Evolutionary conservation across 495 filamentous ascomycete species (phyloP), one percentile per base, ranked within the genome.

Genomic region (Hypomontagnella monticulosa): DNA sequence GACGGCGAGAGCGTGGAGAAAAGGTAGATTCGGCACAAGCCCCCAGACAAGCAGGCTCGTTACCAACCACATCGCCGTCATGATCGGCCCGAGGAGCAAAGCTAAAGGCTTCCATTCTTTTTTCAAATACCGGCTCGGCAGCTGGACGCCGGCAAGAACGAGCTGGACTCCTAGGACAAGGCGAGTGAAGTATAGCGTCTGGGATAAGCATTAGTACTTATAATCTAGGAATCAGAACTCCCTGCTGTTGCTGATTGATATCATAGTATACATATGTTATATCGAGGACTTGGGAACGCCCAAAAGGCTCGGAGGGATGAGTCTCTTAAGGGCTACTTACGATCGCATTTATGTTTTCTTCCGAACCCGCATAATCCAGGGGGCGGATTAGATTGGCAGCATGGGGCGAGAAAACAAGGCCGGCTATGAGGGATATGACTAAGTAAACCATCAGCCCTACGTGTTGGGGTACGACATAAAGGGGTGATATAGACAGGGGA

Each of bases 151-250:
- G 4, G 93, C 92, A 7, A 97, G 79, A 12, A 97, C 91, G 41
- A 98, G 80, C 76, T 97, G 94, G 0, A 97, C 93, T 3, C 93
- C 93, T 0, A 98, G 86, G 2, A 96, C 93, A 2, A 98, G 87
- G 19, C 94, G 85, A 6, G 89, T 89, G 78, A 98, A 96, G 70
- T 90, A 89, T 64, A 96, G 75, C 2, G 92, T 97, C 63, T 69
- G 36, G 15, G 20, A 42, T 4, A 4, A 38, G 11, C 30, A 90
- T 87, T 0, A 49, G 34, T 18, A 14, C 20, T 38, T 10, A 38
- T 3, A 11, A 3, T 38, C 10, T 4, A 38, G 3, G 2, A 38
- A 11, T 38, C 2, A 9, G n/a, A 38, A 11, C 10, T 3, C 36
- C 36, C 9, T 12, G 36, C 9, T 2, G 36, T 2, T 9, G 3